A percentile compares a stretch with the other conserved stretches of the same genome.
Conservation (phyloP, 1,284 basidiomycete genomes). For the Neonothopanus nambi region DNA sequence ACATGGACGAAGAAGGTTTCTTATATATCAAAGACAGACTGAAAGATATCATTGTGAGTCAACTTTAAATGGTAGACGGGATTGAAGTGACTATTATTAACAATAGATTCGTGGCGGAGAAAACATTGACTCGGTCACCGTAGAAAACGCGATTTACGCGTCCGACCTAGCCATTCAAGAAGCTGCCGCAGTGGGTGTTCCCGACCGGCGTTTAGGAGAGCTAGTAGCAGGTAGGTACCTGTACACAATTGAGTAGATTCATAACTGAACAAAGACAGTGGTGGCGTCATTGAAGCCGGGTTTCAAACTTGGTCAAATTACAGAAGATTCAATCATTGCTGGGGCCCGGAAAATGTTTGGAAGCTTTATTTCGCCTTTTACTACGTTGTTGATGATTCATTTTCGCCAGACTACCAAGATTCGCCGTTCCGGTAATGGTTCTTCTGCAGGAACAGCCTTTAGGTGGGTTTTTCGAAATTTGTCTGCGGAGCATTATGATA, state of each 20-base stretch:
- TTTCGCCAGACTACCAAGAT: slow-evolving; percentile 44
- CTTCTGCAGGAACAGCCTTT: slow-evolving; percentile 44
- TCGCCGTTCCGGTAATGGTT: slow-evolving; percentile 59
- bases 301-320: slow-evolving; percentile 46
- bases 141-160: slow-evolving; percentile 66
- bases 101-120: slow-evolving; percentile 64
- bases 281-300: slow-evolving; percentile 51
- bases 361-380: too few relatives aligned
- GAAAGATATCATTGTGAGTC: slow-evolving; percentile 51
- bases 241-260: not conserved
- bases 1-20: slow-evolving; percentile 59
- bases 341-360: slow-evolving; percentile 41
- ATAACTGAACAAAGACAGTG: slow-evolving; percentile 26
- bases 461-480: not conserved
- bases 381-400: not conserved
- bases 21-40: slow-evolving; percentile 64
- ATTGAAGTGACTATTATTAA: too few relatives aligned
- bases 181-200: slow-evolving; percentile 62
- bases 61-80: too few relatives aligned
- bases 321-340: slow-evolving; percentile 48
- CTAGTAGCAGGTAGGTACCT: slow-evolving; percentile 40
- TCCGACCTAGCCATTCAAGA: slow-evolving; percentile 26
- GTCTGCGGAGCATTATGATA: too few relatives aligned
- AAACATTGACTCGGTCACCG: slow-evolving; percentile 65
- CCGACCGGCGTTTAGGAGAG: slow-evolving; percentile 60